Base-by-base conservation (phyloP, 495 filamentous ascomycete genomes). In the Beverwykella pulmonaria region DNA sequence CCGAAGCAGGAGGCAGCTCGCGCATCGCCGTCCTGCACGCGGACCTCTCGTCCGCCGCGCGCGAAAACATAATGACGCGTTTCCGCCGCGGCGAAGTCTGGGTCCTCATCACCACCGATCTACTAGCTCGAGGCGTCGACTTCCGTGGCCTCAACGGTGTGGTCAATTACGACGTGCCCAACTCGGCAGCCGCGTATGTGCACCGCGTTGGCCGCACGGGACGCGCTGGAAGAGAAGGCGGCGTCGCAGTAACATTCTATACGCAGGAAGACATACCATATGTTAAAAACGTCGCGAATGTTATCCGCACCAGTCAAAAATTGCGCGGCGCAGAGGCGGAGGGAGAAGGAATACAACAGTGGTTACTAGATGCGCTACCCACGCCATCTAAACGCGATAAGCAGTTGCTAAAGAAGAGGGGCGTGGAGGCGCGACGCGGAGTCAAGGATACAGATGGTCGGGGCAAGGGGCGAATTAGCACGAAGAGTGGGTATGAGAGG, bases 111-210 rank as follows among this genome's bases (percentile, higher is more conserved):
- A 98, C 95, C 0, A 98, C 94, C 0, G 94, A 98, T 73, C 82
- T 98, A 29, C 83, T 98, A 0, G 88, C 92, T 12, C 87, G 94
- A 34, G 94, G 94, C 23, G 84, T 98, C 44, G 94, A 98, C 77
- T 97, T 98, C 77, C 84, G 87, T 15, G 89, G 95, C 26, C 86
- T 98, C 58, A 94, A 96, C 70, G 90, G 92, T 36, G 92, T 98
- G 0, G 87, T 98, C 26, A 98, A 98, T 77, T 98, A 97, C 78
- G 94, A 98, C 74, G 89, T 97, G 50, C 95, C 94, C 1, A 91
- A 86, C 39, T 93, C 91, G 0, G 87, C 88, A 6, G 92, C 92
- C 4, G 86, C 88, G 6, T 98, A 98, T 68, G 89, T 98, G 22
- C 94, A 98, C 78, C 91, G 94, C 23, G 91, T 93, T 1, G 94